phyloP scores from a whole-genome alignment of 106 monocot genomes.

The Amphibolis antarctica region DNA sequence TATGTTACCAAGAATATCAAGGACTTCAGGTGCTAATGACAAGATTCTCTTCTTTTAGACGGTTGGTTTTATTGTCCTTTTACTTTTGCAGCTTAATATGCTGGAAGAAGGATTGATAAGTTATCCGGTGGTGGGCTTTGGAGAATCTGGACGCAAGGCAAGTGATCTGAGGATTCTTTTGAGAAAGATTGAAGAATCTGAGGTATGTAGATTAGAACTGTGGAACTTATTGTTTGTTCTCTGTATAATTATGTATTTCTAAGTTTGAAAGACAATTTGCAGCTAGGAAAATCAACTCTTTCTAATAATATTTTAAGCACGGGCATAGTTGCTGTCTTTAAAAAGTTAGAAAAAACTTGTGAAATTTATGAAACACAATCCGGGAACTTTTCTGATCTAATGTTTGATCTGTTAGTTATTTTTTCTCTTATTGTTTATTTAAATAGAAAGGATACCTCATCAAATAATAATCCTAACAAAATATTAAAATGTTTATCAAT shows the following conservation, averaged over 20 bases:
- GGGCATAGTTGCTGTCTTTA: too few species aligned
- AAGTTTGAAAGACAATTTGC: too few species aligned
- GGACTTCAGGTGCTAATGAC: neutral
- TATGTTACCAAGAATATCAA: constrained; percentile 5
- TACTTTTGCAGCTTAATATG: constrained; percentile 55
- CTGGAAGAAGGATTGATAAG: constrained; percentile 91
- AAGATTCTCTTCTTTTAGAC: neutral
- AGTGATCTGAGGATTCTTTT: constrained; percentile 69
- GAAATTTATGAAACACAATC: too few species aligned
- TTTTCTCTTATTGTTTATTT: too few species aligned
- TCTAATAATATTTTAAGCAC: too few species aligned
- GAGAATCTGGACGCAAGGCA: constrained; percentile 67
- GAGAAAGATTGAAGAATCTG: constrained; percentile 87
- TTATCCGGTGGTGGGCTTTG: constrained; percentile 82
- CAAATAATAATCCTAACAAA: too few species aligned
- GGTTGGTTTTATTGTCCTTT: neutral
- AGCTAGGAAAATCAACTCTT: too few species aligned
- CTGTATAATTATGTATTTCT: neutral
- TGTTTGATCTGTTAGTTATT: too few species aligned
- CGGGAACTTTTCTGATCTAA: too few species aligned
- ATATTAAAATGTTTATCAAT: too few species aligned
- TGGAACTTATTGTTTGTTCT: neutral
- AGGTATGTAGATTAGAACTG: constrained; percentile 33
- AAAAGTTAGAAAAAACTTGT: too few species aligned
- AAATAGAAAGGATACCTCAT: too few species aligned